These are phyloP conservation scores for Boletales sp. DNA, from an alignment of 768 basidiomycete species.

Conservation along the genomic window DNA sequence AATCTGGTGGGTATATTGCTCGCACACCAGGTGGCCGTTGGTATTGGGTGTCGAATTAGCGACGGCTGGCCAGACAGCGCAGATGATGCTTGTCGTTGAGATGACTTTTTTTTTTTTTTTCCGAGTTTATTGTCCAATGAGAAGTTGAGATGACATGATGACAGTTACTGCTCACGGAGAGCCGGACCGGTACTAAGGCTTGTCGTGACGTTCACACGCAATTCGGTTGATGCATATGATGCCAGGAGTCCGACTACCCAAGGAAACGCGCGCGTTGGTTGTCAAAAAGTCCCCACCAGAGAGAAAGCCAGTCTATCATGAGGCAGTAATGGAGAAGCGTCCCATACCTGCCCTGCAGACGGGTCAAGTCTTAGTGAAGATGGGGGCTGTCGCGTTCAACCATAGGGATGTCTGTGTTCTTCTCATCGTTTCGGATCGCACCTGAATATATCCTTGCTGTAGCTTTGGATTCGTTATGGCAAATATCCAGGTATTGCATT, in stretches of 20 bases:
- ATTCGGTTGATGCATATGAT: no score
- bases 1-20: no score
- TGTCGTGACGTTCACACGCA: no score
- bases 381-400: slow-evolving; percentile 72
- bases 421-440: neutral
- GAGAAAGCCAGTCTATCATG: slow-evolving; percentile 48
- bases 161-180: no score
- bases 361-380: slow-evolving; percentile 64
- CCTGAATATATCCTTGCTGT: neutral
- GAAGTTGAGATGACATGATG: no score
- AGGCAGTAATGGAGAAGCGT: slow-evolving; percentile 49
- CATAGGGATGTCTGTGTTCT: slow-evolving; percentile 57
- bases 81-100: no score
- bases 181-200: no score
- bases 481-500: slow-evolving; percentile 60
- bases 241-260: slow-evolving; percentile 29
- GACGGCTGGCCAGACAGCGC: no score
- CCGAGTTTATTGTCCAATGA: no score
- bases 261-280: slow-evolving; percentile 45
- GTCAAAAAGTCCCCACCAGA: slow-evolving; percentile 40
- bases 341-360: slow-evolving; percentile 47
- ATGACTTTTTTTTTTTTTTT: no score
- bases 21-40: no score
- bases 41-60: no score
- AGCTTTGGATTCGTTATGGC: slow-evolving; percentile 76